Conservation (phyloP, 768 basidiomycete species). For the Suillus bovinus region DNA sequence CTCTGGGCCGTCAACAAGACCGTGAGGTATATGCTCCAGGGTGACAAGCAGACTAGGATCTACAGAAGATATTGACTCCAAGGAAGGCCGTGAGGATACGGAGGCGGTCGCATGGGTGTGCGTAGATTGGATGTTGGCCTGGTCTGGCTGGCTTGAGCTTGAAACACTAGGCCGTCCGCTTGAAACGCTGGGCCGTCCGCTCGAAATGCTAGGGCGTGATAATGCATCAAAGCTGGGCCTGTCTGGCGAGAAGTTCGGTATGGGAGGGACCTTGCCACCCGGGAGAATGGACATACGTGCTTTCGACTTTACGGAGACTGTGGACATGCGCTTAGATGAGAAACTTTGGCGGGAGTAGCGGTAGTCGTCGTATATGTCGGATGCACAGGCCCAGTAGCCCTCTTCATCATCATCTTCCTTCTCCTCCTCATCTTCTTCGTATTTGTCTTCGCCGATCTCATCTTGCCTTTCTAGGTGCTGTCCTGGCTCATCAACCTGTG, state of each 20-base stretch:
- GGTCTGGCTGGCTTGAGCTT: not conserved
- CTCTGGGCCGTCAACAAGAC: slow-evolving; percentile 12
- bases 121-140: slow-evolving; percentile 1
- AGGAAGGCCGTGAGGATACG: slow-evolving; percentile 23
- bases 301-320: slow-evolving; percentile 31
- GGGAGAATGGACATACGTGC: slow-evolving; percentile 13
- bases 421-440: slow-evolving; percentile 24
- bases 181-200: slow-evolving; percentile 11
- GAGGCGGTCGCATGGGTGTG: not conserved
- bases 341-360: slow-evolving; percentile 67
- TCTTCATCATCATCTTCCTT: slow-evolving; percentile 33
- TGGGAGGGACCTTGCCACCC: slow-evolving; percentile 25
- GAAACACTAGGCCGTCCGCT: slow-evolving; percentile 13
- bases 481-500: not conserved
- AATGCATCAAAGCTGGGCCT: slow-evolving; percentile 3
- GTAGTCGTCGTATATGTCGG: slow-evolving; percentile 81
- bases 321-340: slow-evolving; percentile 30
- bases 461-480: slow-evolving; percentile 3
- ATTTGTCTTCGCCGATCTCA: slow-evolving; percentile 16
- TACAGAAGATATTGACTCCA: slow-evolving; percentile 22
- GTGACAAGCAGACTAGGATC: not conserved
- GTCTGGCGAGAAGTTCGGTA: slow-evolving; percentile 24
- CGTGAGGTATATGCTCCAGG: not conserved
- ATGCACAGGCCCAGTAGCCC: slow-evolving; percentile 63
- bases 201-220: slow-evolving; percentile 2